These are phyloP conservation scores for Wickerhamomyces xylosicus DNA, from an alignment of 805 yeast species.

Conservation along the genomic window DNA sequence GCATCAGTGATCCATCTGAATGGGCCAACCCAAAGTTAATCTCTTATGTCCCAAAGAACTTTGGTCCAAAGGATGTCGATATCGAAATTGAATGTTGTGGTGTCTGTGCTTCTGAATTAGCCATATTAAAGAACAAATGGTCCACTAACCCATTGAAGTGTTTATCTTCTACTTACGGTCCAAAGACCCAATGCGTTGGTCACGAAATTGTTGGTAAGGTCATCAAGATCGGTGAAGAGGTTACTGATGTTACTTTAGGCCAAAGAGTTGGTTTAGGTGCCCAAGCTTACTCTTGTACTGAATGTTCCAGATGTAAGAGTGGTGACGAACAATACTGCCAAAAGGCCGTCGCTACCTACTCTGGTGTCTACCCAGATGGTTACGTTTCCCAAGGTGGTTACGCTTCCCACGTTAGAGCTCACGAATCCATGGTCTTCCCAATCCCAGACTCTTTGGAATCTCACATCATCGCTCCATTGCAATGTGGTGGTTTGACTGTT, in stretches of 20 bases:
- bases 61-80: conserved; percentile 38
- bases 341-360: conserved; percentile 40
- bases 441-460: conserved; percentile 46
- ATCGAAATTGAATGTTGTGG: conserved; percentile 54
- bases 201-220: conserved; percentile 60
- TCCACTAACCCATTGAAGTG: conserved; percentile 18
- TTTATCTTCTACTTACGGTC: conserved; percentile 18
- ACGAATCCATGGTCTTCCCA: conserved; percentile 52
- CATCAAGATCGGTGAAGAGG: conserved; percentile 46
- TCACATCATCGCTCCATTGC: conserved; percentile 55
- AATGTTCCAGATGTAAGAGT: conserved; percentile 48
- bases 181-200: conserved; percentile 44
- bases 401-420: conserved; percentile 53
- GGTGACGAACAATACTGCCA: conserved; percentile 51
- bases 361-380: conserved; percentile 34
- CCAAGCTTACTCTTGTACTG: conserved; percentile 46
- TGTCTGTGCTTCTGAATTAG: conserved; percentile 57
- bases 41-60: conserved; percentile 36
- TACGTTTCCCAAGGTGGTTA: conserved; percentile 54
- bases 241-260: conserved; percentile 45
- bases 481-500: conserved; percentile 73
- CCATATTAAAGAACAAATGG: conserved; percentile 45
- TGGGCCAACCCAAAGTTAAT: conserved; percentile 48
- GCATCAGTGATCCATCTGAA: conserved; percentile 35
- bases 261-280: conserved; percentile 81